These are phyloP conservation scores for Gracilaria caudata DNA, from an alignment of 23 red algal genomes.

Conservation along the genomic window DNA sequence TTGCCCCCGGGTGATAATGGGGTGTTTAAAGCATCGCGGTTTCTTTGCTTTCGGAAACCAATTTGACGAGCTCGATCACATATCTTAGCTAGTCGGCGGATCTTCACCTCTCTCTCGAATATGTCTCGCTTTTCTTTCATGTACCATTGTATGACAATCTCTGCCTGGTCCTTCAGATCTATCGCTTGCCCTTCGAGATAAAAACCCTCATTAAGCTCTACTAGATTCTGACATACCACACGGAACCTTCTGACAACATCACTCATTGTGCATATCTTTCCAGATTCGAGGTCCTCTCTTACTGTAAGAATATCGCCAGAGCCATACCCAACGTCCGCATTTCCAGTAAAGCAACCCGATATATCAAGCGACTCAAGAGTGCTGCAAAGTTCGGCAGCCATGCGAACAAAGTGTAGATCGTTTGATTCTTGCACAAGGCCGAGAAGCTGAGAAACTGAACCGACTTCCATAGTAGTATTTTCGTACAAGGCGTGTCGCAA, in stretches of 20 bases:
- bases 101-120: constrained; percentile 14
- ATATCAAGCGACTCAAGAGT: constrained; percentile 32
- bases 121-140: constrained; percentile 2
- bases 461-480: constrained; percentile 42
- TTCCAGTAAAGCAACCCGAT: constrained; percentile 10
- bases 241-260: constrained; percentile 39
- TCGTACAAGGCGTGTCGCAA: constrained; percentile 40
- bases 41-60: constrained; percentile 34
- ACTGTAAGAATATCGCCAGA: background rate
- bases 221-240: constrained; percentile 18
- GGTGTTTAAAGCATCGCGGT: background rate
- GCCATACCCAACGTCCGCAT: constrained; percentile 24
- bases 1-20: background rate
- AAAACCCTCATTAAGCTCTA: constrained; percentile 29
- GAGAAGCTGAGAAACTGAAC: constrained; percentile 3
- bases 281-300: constrained; percentile 28
- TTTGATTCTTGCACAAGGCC: background rate
- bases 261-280: constrained; percentile 45
- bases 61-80: constrained; percentile 42
- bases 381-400: constrained; percentile 32
- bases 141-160: constrained; percentile 19
- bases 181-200: constrained; percentile 18
- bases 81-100: constrained; percentile 20
- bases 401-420: constrained; percentile 5
- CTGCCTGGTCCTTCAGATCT: constrained; percentile 14